Evolutionary conservation across 176 grass and related monocot species (phyloP).

Genomic region (Oryza punctata): DNA sequence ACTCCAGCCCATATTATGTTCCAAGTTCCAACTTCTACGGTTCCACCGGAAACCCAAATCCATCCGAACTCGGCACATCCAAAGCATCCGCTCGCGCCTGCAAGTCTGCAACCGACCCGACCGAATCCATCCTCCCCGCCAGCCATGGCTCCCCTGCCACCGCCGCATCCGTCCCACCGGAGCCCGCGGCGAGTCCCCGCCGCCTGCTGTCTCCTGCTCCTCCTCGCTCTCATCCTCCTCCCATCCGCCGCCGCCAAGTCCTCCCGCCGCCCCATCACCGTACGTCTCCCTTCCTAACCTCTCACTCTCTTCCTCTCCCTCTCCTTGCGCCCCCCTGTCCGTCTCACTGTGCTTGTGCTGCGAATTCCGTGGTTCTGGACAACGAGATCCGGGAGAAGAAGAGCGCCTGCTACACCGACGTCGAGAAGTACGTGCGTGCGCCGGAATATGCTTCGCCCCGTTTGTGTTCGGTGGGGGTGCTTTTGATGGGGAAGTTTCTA

Average conservation of each 20-base stretch:
- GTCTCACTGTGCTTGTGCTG: background rate
- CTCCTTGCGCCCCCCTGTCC: background rate
- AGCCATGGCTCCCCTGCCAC: conserved; percentile 48
- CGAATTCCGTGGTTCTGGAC: conserved; percentile 45
- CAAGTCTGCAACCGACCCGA: background rate
- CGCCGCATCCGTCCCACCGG: conserved; percentile 25
- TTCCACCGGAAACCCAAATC: background rate
- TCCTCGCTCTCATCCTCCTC: conserved; percentile 41
- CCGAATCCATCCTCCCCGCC: conserved; percentile 27
- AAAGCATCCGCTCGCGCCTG: background rate
- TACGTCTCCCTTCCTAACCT: conserved; percentile 25
- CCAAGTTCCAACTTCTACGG: too few species aligned
- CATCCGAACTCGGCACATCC: too few species aligned
- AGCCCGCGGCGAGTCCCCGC: background rate
- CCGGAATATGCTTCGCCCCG: background rate
- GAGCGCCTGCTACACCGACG: conserved; percentile 79
- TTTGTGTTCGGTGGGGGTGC: conserved; percentile 1
- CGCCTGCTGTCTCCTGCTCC: conserved; percentile 33
- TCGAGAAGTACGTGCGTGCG: conserved; percentile 72
- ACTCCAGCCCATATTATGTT: too few species aligned
- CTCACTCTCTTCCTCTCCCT: background rate
- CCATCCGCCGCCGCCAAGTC: conserved; percentile 55
- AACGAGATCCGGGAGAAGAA: conserved; percentile 83
- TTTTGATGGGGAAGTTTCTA: conserved; percentile 5
- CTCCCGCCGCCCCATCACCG: conserved; percentile 67